A percentile compares a stretch with the other conserved stretches of the same genome.
phyloP scores from a whole-genome alignment of 2,329 filamentous ascomycete genomes.

The Pseudogymnoascus sp. region DNA sequence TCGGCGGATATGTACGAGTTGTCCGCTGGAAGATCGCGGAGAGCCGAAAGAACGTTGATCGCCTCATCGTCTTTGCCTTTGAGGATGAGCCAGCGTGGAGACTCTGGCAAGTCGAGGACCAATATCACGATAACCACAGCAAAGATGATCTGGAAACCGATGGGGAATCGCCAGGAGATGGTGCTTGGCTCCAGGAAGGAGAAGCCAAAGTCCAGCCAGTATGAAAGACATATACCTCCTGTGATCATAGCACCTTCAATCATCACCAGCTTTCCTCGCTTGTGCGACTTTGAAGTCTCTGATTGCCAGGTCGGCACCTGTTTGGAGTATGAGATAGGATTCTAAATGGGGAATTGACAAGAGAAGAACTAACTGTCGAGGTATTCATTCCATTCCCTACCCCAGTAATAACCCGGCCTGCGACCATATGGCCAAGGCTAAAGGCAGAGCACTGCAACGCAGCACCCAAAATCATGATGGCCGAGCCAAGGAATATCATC shows the following conservation, averaged over 20 bases:
- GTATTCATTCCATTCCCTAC: constrained; percentile 44
- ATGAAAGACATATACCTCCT: constrained; percentile 47
- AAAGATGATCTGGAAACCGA: constrained; percentile 50
- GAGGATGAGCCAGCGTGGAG: constrained; percentile 38
- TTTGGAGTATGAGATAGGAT: not conserved
- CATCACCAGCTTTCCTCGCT: constrained; percentile 53
- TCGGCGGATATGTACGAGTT: constrained; percentile 48
- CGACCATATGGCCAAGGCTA: constrained; percentile 45
- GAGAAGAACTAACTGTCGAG: constrained; percentile 29
- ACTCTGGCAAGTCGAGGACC: constrained; percentile 46
- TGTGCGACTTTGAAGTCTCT: constrained; percentile 48
- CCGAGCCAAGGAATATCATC: constrained; percentile 49
- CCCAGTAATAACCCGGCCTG: constrained; percentile 41
- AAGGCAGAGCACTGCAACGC: constrained; percentile 33
- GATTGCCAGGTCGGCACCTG: constrained; percentile 50
- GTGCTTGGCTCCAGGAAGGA: constrained; percentile 40
- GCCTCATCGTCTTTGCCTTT: constrained; percentile 38
- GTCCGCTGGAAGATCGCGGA: constrained; percentile 35
- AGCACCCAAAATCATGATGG: constrained; percentile 50
- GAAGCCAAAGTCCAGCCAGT: constrained; percentile 53
- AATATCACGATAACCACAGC: constrained; percentile 47
- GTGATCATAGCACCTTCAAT: constrained; percentile 51
- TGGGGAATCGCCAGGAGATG: constrained; percentile 52
- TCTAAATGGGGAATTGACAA: not conserved
- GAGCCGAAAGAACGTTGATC: constrained; percentile 34